Evolutionary conservation across 1,284 basidiomycete species (phyloP).

Genomic region (Microbotryomycetes sp.): DNA sequence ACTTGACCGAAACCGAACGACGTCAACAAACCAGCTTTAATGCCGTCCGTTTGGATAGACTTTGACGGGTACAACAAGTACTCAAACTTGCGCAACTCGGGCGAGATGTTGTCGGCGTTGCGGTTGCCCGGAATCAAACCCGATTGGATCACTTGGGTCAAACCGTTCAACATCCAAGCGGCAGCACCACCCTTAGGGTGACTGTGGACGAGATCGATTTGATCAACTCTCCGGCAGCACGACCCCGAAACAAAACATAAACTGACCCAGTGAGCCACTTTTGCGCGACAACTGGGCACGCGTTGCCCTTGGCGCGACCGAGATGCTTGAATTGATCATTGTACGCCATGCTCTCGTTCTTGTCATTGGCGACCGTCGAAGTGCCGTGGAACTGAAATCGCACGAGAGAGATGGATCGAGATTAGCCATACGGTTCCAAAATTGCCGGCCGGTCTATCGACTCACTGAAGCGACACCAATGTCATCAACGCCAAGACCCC

Average conservation of each 20-base stretch:
- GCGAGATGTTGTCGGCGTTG: conserved; percentile 68
- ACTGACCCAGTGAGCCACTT: conserved; percentile 71
- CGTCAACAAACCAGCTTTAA: conserved; percentile 57
- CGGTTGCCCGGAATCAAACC: conserved; percentile 95
- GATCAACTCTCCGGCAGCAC: neutral
- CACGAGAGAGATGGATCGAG: conserved; percentile 44
- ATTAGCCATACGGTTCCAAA: conserved; percentile 1
- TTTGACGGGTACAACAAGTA: conserved; percentile 96
- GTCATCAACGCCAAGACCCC: conserved; percentile 88
- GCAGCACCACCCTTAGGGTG: conserved; percentile 96
- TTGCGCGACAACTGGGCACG: conserved; percentile 92
- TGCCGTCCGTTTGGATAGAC: conserved; percentile 80
- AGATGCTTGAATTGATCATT: conserved; percentile 85
- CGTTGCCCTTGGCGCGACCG: conserved; percentile 83
- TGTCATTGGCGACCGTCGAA: conserved; percentile 94
- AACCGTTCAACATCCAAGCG: conserved; percentile 89
- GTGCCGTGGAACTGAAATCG: conserved; percentile 88
- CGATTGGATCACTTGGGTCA: conserved; percentile 75
- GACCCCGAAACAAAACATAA: neutral
- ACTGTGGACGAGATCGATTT: conserved; percentile 37
- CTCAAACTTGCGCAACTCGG: conserved; percentile 80
- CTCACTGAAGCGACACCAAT: conserved; percentile 51
- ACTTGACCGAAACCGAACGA: conserved; percentile 99
- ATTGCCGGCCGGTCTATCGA: conserved; percentile 10
- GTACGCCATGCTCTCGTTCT: conserved; percentile 96